Base-by-base conservation (phyloP, 2,329 filamentous ascomycete species). In the Fusarium hainanense region DNA sequence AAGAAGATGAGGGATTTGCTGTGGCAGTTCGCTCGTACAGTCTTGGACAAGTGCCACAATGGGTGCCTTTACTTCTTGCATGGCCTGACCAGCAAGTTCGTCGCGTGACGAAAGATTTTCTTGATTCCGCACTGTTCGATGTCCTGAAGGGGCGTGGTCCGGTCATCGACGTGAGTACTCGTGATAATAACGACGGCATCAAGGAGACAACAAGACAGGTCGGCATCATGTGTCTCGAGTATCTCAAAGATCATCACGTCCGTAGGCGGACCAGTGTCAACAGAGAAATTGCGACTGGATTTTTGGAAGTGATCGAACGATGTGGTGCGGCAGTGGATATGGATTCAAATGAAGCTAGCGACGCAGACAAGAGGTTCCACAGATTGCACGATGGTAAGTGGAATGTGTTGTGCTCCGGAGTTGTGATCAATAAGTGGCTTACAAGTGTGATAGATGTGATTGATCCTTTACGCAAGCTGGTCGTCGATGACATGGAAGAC, bases 401-500 rank as follows among this genome's bases (percentile, higher is more conserved):
- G 8, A 43, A 12, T 30, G 20, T 28, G 14, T 20, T 30, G 37
- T 18, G 47, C n/a, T 30, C 18, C 13, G 12, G 32, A n/a, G 13
- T 18, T 21, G 44, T 21, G 47, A 37, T 64, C 69, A 48, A 70
- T 34, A 14, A 21, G 47, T 55, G 14, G 49, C 69, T 75, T 49
- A 75, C 46, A 48, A 16, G 20, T 48, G 27, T 41, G 16, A 44
- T 58, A 81, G 79, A 80, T 28, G 80, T 87, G 6, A 63, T 85
- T 14, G 82, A 83, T 16, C 74, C 80, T n/a, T 82, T 92, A 72
- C 82, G 81, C 40, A 81, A 80, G 49, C 78, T 91, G n/a, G 81
- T 86, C 44, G 82, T 88, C 18, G 87, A 89, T 50, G 85, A 88
- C 63, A 74, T 87, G 58, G 87, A 89, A 65, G 87, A 89, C 54